Conservation (phyloP, 139 green algal species). For the Asterochloris sp. region DNA sequence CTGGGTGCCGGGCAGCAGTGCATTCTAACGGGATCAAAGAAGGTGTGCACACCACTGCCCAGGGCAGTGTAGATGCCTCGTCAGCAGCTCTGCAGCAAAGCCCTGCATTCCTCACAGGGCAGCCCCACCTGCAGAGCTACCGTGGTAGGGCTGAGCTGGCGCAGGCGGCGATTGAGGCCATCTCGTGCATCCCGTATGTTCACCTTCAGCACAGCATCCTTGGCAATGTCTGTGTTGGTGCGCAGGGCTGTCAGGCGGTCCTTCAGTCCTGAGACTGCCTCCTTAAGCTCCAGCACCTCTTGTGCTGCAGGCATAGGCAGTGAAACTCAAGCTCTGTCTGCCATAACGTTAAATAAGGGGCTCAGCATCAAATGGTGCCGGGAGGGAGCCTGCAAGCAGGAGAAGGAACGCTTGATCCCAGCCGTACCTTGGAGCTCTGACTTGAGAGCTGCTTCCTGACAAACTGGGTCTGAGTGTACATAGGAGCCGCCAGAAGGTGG, state of each 20-base stretch:
- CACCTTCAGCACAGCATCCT: slow-evolving; percentile 38
- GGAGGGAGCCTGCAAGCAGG: neutral
- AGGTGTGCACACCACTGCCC: neutral
- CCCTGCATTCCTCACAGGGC: neutral
- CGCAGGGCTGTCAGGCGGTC: slow-evolving; percentile 40
- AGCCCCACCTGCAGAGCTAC: neutral
- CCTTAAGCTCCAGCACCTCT: slow-evolving; percentile 53
- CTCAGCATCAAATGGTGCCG: neutral
- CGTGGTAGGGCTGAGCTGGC: slow-evolving; percentile 35
- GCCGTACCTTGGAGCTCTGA: no score
- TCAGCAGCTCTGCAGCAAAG: neutral
- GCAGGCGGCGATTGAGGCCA: slow-evolving; percentile 41
- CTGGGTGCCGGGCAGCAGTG: neutral
- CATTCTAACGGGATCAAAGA: neutral
- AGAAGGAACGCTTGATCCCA: neutral
- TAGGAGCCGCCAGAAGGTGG: neutral
- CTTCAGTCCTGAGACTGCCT: slow-evolving; percentile 43
- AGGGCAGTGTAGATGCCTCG: no score
- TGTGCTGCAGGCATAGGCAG: slow-evolving; percentile 27
- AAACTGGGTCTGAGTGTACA: neutral
- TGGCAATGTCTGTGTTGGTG: slow-evolving; percentile 35
- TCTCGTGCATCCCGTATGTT: slow-evolving; percentile 55
- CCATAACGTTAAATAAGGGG: neutral
- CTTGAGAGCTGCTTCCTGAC: neutral
- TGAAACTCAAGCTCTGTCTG: neutral